These are phyloP conservation scores for Entomortierella parvispora DNA, from an alignment of 192 early-diverging fungal species.

Conservation along the genomic window DNA sequence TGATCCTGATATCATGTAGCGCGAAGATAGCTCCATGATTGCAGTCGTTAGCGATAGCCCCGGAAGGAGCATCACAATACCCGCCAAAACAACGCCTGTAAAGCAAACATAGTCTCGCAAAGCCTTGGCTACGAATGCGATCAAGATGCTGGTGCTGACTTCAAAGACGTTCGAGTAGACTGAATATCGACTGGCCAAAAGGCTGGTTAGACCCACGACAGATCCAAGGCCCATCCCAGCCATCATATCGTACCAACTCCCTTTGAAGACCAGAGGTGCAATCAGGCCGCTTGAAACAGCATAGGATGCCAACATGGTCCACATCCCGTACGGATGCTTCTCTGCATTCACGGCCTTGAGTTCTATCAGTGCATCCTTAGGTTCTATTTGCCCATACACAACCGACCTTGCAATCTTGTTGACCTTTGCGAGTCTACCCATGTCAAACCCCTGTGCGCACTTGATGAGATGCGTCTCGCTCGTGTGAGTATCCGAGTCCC, in stretches of 20 bases:
- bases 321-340: slow-evolving; percentile 68
- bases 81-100: slow-evolving; percentile 64
- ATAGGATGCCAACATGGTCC: slow-evolving; percentile 58
- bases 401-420: slow-evolving; percentile 67
- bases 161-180: slow-evolving; percentile 77
- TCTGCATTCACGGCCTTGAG: slow-evolving; percentile 67
- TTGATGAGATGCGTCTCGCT: slow-evolving; percentile 80
- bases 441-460: slow-evolving; percentile 68
- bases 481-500: slow-evolving; percentile 79
- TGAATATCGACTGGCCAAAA: slow-evolving; percentile 67
- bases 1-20: slow-evolving; percentile 87
- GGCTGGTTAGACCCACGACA: slow-evolving; percentile 64
- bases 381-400: slow-evolving; percentile 62
- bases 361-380: slow-evolving; percentile 58
- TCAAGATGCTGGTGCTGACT: slow-evolving; percentile 70
- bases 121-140: slow-evolving; percentile 70
- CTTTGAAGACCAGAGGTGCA: slow-evolving; percentile 75
- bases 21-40: slow-evolving; percentile 90
- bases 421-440: slow-evolving; percentile 70
- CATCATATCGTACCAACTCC: slow-evolving; percentile 72
- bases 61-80: slow-evolving; percentile 70
- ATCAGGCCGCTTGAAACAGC: slow-evolving; percentile 63
- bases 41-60: slow-evolving; percentile 85
- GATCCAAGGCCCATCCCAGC: slow-evolving; percentile 47
- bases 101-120: slow-evolving; percentile 72